phyloP scores from a whole-genome alignment of 2,329 filamentous ascomycete species.

The Colletotrichum sp. region DNA sequence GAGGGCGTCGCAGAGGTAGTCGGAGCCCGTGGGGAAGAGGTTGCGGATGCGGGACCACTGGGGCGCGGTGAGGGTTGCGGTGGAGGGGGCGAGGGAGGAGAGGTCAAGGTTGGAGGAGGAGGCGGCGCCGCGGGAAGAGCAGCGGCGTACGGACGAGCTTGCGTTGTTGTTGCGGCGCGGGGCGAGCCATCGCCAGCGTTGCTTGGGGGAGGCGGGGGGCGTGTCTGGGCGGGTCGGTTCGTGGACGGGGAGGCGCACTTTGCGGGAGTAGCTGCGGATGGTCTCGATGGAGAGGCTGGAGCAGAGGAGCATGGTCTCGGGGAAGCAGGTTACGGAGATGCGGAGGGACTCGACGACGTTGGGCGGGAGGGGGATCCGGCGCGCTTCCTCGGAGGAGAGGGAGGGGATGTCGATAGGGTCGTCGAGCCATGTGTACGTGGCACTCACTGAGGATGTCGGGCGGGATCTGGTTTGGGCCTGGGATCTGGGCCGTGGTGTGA shows the following conservation, averaged over 20 bases:
- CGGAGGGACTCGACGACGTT: conserved; percentile 60
- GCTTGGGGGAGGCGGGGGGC: conserved; percentile 19
- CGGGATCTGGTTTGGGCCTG: conserved; percentile 5
- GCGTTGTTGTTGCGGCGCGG: conserved; percentile 16
- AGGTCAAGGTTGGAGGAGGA: conserved; percentile 11
- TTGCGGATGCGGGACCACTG: conserved; percentile 53
- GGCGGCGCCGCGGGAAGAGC: not conserved
- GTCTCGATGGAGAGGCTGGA: conserved; percentile 62
- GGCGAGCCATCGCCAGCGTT: conserved; percentile 21
- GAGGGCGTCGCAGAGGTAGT: conserved; percentile 62
- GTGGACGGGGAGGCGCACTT: conserved; percentile 46
- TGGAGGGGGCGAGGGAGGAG: not conserved
- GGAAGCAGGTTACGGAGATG: conserved; percentile 61
- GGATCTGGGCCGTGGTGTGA: conserved; percentile 3
- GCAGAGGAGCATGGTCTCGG: conserved; percentile 63
- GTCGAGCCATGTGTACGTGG: conserved; percentile 23
- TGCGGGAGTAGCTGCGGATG: conserved; percentile 60
- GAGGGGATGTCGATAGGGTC: conserved; percentile 17
- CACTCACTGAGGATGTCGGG: conserved; percentile 2
- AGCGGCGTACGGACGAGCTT: not conserved
- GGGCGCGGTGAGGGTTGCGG: conserved; percentile 13
- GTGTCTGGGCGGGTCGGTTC: conserved; percentile 9
- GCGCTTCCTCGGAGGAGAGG: conserved; percentile 5
- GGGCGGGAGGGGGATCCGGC: conserved; percentile 52
- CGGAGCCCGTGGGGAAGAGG: conserved; percentile 57